Evolutionary conservation across 148 eudicot genomes (phyloP).

Genomic region (Nepenthes mirabilis): DNA sequence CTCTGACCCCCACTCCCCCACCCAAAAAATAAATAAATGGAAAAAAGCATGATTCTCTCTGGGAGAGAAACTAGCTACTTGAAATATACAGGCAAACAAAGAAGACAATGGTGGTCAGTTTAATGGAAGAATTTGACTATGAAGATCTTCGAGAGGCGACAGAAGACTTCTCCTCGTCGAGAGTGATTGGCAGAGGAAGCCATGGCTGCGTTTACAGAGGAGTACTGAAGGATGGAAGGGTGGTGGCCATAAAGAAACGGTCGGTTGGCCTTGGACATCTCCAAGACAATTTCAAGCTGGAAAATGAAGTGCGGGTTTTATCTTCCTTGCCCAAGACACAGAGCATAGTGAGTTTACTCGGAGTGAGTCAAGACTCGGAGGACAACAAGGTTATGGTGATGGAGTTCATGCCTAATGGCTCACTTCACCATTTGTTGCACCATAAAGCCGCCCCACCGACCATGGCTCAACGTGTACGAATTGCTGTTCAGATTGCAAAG

Average conservation of each 20-base stretch:
- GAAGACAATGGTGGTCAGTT: too few relatives aligned
- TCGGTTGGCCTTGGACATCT: conserved; percentile 40
- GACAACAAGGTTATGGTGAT: conserved; percentile 34
- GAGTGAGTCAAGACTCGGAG: conserved; percentile 24
- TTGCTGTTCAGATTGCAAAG: conserved; percentile 49
- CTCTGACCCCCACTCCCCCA: too few relatives aligned
- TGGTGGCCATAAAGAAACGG: conserved; percentile 51
- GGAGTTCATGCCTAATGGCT: conserved; percentile 61
- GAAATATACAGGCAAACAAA: too few relatives aligned
- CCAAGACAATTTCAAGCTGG: conserved; percentile 52
- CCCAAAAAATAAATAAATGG: too few relatives aligned
- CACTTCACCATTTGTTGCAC: conserved; percentile 38
- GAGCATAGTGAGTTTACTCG: conserved; percentile 28
- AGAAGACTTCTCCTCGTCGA: conserved; percentile 38
- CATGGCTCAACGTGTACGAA: conserved; percentile 32
- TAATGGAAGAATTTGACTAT: conserved; percentile 41
- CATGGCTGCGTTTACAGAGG: conserved; percentile 75
- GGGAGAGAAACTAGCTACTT: too few relatives aligned
- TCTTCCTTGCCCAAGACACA: conserved; percentile 26
- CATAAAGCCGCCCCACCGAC: conserved; percentile 14
- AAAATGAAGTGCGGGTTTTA: conserved; percentile 41
- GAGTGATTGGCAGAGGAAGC: conserved; percentile 65
- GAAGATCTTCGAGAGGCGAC: conserved; percentile 61
- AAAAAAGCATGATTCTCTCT: too few relatives aligned
- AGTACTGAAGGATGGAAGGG: conserved; percentile 25